Base-by-base conservation (phyloP, 345 rosid species). In the Pelargonium nanum region DNA sequence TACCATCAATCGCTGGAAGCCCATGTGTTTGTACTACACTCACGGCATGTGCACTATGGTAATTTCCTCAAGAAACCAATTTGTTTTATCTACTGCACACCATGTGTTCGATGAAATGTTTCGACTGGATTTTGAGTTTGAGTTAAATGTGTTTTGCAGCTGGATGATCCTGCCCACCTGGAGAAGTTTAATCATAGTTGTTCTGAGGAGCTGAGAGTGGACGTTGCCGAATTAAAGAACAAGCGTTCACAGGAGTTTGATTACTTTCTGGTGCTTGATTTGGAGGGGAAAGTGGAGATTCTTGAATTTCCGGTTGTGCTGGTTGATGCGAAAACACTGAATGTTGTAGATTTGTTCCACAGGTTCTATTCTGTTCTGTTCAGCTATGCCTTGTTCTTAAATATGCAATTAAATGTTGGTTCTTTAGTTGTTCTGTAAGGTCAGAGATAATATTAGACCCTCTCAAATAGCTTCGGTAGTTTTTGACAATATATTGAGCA, bases 261-360 rank as follows among this genome's bases (percentile, higher is more conserved):
- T 70, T 83, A 74, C 68, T 72, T 85, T 77, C 73, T 87, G 80
- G 95, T 92, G 67, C 80, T 89, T 34, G 96, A 89, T 83, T 81
- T 92, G 74, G 96, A 92, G 67, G 93, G 96, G 58, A 92, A 85
- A 77, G 90, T 85, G 51, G 89, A 92, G 82, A 87, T 85, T 70
- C 95, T 92, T 53, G 98, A 92, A 77, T 92, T 86, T 68, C 91
- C 95, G 24, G 93, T 89, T 22, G 68, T 92, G 60, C 65, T 92
- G 22, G 65, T 92, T 23, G 89, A 89, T 74, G 82, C 93, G 28
- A 85, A 66, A 76, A 78, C 95, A 32, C 72, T 85, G 82, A 57
- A 55, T 23, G 68, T 82, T 22, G 80, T 87, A 9, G 93, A 83
- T 75, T 81, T 89, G 59, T 92, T 92, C 74, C 98, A 92, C 87